Base-by-base conservation (phyloP, 2,329 filamentous ascomycete genomes). In the Nakataea oryzae region DNA sequence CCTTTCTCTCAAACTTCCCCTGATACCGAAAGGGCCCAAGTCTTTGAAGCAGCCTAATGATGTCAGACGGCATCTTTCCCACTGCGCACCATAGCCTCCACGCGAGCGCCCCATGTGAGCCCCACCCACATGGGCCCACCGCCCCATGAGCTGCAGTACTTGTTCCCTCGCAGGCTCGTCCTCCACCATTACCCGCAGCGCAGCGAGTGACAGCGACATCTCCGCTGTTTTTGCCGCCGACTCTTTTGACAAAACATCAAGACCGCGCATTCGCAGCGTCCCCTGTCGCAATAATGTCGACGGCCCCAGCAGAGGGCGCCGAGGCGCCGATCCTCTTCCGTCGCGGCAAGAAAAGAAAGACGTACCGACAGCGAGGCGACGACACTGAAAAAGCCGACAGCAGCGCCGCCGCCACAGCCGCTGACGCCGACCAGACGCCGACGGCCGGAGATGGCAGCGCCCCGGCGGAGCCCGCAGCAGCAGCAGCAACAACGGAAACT, bases 311-410 rank as follows among this genome's bases (percentile, higher is more conserved):
- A 57, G 68, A 68, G 26, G 54, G 63, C n/a, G 56, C 54, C 17
- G 64, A 63, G 11, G 64, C 69, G 57, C 72, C 74, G 14, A 72
- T 84, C 41, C 72, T 81, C 34, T 87, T 87, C 66, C 82, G 84
- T 3, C 70, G 74, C 54, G 76, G 76, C 64, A 87, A 86, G 72
- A 87, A 86, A 73, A 78, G 83, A 70, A 86, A 86, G 69, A 74
- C 76, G 6, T 83, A 85, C 65, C 78, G 84, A 58, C 82, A 83
- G 65, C 81, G 82, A 65, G 66, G 29, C 24, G 17, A 60, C 54
- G 61, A 62, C 3, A 29, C 30, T 14, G n/a, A 14, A 17, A 57
- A 62, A 24, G 57, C 24, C 47, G 63, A 47, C 14, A 50, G 21
- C 12, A 27, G 5, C 34, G 29, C 59, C 28, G 28, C 54, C 4